Conservation (phyloP, 202 grass and related monocot species). For the Musa balbisiana region DNA sequence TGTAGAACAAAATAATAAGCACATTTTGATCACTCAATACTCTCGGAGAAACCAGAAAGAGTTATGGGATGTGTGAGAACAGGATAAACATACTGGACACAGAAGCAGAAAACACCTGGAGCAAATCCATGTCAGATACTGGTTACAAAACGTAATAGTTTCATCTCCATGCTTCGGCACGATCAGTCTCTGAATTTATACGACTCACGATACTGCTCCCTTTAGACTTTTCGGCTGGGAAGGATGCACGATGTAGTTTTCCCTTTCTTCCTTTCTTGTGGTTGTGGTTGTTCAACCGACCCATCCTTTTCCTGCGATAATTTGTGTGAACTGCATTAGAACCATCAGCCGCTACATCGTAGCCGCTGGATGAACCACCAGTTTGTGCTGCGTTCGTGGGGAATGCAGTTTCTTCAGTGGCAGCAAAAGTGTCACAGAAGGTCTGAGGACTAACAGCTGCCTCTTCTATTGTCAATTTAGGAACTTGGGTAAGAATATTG, state of each 20-base stretch:
- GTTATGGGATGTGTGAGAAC: neutral
- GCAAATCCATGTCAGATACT: too few relatives aligned
- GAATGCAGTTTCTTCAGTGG: neutral
- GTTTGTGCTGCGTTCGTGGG: neutral
- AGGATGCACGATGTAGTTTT: neutral
- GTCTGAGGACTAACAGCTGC: neutral
- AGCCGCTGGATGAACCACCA: constrained; percentile 1
- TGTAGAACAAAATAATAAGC: neutral
- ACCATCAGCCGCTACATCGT: neutral
- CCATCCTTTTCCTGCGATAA: neutral
- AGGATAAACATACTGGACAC: neutral
- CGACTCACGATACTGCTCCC: constrained; percentile 14
- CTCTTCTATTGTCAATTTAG: neutral
- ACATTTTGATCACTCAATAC: neutral
- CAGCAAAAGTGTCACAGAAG: neutral
- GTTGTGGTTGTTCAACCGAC: neutral
- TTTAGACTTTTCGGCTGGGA: neutral
- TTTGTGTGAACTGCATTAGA: neutral
- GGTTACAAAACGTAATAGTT: neutral
- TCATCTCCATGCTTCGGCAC: constrained; percentile 15
- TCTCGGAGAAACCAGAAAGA: too few relatives aligned
- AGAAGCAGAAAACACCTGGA: neutral
- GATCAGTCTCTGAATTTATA: constrained; percentile 14
- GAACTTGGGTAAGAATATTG: neutral
- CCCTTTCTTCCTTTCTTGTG: constrained; percentile 9